Evolutionary conservation across 2,329 filamentous ascomycete genomes (phyloP).

Genomic region (Pseudonectria foliicola): DNA sequence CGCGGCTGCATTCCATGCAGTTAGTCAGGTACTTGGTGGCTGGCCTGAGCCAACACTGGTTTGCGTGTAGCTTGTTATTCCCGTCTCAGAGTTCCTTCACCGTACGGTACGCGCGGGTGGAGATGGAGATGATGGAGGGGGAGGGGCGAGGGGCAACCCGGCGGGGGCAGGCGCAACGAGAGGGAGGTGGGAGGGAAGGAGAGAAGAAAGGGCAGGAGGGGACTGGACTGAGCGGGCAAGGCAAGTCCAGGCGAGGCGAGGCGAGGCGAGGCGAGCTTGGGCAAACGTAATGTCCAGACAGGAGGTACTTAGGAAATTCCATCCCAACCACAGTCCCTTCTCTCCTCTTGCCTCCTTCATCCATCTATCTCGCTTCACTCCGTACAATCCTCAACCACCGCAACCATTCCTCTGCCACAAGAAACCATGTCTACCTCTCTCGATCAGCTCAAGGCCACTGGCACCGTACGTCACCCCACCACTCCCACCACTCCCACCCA

Average conservation of each 20-base stretch:
- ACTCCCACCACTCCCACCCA: too few relatives aligned
- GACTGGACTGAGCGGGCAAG: neutral
- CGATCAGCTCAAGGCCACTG: slow-evolving; percentile 92
- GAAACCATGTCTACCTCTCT: slow-evolving; percentile 74
- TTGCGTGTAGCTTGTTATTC: too few relatives aligned
- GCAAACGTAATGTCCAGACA: too few relatives aligned
- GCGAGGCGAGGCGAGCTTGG: slow-evolving; percentile 8
- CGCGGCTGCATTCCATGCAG: too few relatives aligned
- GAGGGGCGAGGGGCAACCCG: slow-evolving; percentile 14
- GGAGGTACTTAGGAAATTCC: neutral
- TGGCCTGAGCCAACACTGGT: too few relatives aligned
- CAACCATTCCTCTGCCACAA: slow-evolving; percentile 4
- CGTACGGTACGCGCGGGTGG: slow-evolving; percentile 2
- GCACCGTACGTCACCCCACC: slow-evolving; percentile 68
- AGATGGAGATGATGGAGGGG: slow-evolving; percentile 12
- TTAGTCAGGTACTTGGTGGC: too few relatives aligned
- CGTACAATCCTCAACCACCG: slow-evolving; percentile 1
- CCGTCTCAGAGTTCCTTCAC: too few relatives aligned
- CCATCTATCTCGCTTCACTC: slow-evolving; percentile 9
- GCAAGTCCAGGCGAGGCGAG: slow-evolving; percentile 3
- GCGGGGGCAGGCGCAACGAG: slow-evolving; percentile 6
- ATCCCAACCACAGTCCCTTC: slow-evolving; percentile 9
- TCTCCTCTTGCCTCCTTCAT: slow-evolving; percentile 3
- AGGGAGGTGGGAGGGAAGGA: too few relatives aligned
- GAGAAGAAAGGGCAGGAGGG: too few relatives aligned